phyloP scores from a whole-genome alignment of 352 stramenopile species.

The Globisporangium apiculatum region DNA sequence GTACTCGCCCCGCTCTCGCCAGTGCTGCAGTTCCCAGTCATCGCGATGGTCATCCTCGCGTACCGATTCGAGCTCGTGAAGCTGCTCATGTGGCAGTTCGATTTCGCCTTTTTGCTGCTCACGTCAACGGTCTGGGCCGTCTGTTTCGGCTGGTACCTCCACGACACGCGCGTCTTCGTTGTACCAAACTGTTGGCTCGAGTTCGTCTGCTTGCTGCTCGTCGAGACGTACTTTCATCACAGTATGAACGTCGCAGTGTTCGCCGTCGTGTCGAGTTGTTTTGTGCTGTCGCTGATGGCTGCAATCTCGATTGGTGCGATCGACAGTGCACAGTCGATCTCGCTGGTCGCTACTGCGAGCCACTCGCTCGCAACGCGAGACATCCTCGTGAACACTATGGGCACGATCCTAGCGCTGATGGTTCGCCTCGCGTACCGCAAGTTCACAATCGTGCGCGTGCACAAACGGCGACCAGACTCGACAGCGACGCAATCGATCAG shows the following conservation, averaged over 20 bases:
- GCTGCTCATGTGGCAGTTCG: slow-evolving; percentile 8
- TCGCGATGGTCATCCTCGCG: slow-evolving; percentile 1
- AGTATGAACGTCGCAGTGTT: background rate
- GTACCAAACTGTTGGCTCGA: slow-evolving; percentile 9
- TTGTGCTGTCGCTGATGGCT: slow-evolving; percentile 1
- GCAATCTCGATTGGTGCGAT: slow-evolving; percentile 1
- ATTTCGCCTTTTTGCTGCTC: slow-evolving; percentile 9
- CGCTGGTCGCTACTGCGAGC: background rate
- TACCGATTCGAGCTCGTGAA: slow-evolving; percentile 9
- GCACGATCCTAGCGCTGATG: slow-evolving; percentile 10
- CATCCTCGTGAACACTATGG: slow-evolving; percentile 8
- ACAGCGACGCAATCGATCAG: slow-evolving; percentile 8
- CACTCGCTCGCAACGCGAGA: slow-evolving; percentile 7
- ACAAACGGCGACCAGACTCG: background rate
- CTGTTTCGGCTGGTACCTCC: slow-evolving; percentile 3
- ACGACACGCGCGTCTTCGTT: slow-evolving; percentile 2
- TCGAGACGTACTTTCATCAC: slow-evolving; percentile 10
- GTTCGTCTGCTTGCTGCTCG: slow-evolving; percentile 8
- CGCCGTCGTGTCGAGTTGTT: slow-evolving; percentile 1
- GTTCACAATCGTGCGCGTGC: background rate
- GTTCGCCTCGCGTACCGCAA: slow-evolving; percentile 9
- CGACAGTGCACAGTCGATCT: slow-evolving; percentile 1
- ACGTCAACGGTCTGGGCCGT: slow-evolving; percentile 2
- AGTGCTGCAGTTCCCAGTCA: slow-evolving; percentile 4
- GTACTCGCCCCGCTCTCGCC: slow-evolving; percentile 7